Percentiles rank a stretch among this genome's conserved stretches.
phyloP scores from a whole-genome alignment of 148 eudicot genomes.

The Simmondsia chinensis region DNA sequence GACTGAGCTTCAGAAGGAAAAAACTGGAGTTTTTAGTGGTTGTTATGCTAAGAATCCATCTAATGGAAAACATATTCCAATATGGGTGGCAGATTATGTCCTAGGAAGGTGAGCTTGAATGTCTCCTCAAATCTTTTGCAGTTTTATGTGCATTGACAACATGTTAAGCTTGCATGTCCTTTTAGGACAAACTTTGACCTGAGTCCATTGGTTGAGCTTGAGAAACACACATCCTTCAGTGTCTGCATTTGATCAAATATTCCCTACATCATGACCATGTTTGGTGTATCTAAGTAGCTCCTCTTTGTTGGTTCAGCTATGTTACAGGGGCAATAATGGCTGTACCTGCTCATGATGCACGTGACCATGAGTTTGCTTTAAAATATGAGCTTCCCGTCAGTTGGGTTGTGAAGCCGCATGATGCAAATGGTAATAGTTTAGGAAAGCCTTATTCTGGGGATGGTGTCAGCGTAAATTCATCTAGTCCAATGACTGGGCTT shows the following conservation, averaged over 20 bases:
- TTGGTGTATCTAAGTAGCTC: not conserved
- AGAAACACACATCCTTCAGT: too few relatives aligned
- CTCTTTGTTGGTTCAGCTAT: constrained; percentile 43
- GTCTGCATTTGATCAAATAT: too few relatives aligned
- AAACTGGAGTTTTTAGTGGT: constrained; percentile 90
- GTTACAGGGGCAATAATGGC: constrained; percentile 99
- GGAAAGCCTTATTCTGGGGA: constrained; percentile 53
- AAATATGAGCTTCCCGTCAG: constrained; percentile 59
- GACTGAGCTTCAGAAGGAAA: constrained; percentile 96
- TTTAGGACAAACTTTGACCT: too few relatives aligned
- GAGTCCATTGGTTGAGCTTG: too few relatives aligned
- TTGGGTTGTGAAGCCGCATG: constrained; percentile 64
- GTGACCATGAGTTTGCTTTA: constrained; percentile 87
- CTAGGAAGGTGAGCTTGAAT: constrained; percentile 55
- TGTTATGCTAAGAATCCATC: constrained; percentile 81
- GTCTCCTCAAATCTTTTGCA: not conserved
- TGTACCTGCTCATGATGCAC: constrained; percentile 92
- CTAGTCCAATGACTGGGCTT: constrained; percentile 58
- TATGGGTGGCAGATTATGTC: constrained; percentile 98
- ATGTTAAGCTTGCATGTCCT: too few relatives aligned
- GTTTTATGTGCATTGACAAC: too few relatives aligned
- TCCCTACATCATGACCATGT: too few relatives aligned
- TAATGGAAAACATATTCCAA: constrained; percentile 65
- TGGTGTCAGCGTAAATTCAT: constrained; percentile 67
- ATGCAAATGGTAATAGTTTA: constrained; percentile 23